Evolutionary conservation across 2,329 filamentous ascomycete genomes (phyloP).

Genomic region (Magnaporthales sp.): DNA sequence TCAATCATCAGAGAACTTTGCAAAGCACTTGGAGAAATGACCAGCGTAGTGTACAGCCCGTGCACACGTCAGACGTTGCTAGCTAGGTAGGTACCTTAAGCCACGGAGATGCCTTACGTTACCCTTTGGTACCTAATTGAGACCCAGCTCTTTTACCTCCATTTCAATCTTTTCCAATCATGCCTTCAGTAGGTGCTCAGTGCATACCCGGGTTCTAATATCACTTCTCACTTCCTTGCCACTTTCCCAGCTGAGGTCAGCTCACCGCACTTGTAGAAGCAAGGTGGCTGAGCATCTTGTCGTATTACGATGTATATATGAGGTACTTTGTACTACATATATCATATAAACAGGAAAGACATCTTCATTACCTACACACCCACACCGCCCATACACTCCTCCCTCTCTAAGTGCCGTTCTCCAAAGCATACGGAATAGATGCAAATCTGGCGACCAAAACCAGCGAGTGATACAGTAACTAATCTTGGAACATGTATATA

Average conservation of each 20-base stretch:
- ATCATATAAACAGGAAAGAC: no score
- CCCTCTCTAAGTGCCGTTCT: background rate
- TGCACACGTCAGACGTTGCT: background rate
- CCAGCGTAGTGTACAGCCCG: background rate
- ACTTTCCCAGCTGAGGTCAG: background rate
- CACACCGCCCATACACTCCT: background rate
- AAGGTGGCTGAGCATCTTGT: background rate
- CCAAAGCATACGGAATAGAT: background rate
- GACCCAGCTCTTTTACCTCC: background rate
- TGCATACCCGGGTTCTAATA: background rate
- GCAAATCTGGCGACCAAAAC: background rate
- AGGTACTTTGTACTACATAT: background rate
- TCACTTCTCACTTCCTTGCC: background rate
- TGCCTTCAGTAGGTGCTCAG: background rate
- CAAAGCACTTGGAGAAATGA: background rate
- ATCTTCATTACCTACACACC: background rate
- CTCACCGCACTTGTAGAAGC: background rate
- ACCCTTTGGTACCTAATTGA: background rate
- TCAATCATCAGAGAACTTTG: background rate
- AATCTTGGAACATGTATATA: background rate
- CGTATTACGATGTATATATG: background rate
- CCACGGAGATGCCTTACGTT: no score
- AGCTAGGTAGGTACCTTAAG: no score
- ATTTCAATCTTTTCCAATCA: background rate
- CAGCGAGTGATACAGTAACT: background rate